These are phyloP conservation scores for Aspergillus sp. DNA, from an alignment of 2,329 filamentous ascomycete species.

Conservation along the genomic window DNA sequence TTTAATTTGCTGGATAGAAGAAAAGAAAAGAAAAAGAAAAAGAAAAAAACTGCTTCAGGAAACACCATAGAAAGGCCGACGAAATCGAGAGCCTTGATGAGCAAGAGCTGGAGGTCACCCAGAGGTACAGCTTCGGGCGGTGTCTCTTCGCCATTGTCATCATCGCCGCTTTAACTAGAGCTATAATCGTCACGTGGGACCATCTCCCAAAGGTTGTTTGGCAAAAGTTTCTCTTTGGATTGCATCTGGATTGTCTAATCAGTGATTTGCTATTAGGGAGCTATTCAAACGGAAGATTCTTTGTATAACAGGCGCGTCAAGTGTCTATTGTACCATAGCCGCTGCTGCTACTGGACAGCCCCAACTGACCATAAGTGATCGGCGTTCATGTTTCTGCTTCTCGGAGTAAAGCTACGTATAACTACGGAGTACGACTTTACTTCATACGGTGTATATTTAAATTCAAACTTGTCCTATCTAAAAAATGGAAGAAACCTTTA, in stretches of 20 bases:
- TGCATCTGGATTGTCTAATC: background rate
- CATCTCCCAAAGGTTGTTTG: background rate
- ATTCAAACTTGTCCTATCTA: too few relatives aligned
- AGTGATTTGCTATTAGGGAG: background rate
- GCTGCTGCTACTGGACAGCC: background rate
- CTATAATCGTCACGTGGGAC: background rate
- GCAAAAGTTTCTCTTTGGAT: background rate
- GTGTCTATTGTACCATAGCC: background rate
- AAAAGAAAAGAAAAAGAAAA: background rate
- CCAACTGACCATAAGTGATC: background rate
- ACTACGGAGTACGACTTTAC: background rate
- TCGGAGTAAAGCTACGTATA: background rate
- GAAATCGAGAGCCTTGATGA: background rate
- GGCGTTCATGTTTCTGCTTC: background rate
- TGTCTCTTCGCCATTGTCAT: background rate
- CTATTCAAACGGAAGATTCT: background rate
- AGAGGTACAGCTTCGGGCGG: background rate
- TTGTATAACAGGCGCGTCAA: background rate
- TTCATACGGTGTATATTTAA: background rate
- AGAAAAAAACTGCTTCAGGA: background rate
- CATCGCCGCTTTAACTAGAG: conserved; percentile 2
- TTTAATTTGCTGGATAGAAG: background rate
- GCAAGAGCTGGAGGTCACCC: background rate
- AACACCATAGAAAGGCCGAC: background rate
- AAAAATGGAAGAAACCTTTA: too few relatives aligned